Conservation (phyloP, 2,329 filamentous ascomycete species). For the Parascedosporium putredinis region DNA sequence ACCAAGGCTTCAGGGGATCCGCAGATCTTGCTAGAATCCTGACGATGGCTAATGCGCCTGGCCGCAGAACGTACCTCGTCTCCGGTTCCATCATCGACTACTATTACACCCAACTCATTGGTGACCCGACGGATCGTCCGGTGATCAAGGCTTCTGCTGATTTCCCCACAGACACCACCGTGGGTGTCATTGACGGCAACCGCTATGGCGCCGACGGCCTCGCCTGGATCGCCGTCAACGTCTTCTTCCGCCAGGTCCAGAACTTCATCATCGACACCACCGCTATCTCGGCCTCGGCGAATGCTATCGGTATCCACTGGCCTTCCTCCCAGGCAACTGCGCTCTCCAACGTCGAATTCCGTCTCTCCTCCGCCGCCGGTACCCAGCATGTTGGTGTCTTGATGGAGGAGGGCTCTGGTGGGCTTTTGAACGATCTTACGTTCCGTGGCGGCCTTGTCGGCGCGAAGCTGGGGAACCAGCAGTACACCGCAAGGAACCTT, state of each 20-base stretch:
- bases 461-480: slow-evolving; percentile 50
- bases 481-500: slow-evolving; percentile 61
- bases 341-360: slow-evolving; percentile 48
- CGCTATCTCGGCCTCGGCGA: slow-evolving; percentile 30
- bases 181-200: slow-evolving; percentile 38
- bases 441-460: slow-evolving; percentile 61
- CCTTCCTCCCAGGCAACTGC: slow-evolving; percentile 54
- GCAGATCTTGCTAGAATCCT: too few relatives aligned
- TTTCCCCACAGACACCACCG: slow-evolving; percentile 29
- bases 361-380: slow-evolving; percentile 32
- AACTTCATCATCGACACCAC: slow-evolving; percentile 49
- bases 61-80: slow-evolving; percentile 52
- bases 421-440: slow-evolving; percentile 56
- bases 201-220: slow-evolving; percentile 30
- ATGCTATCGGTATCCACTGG: slow-evolving; percentile 53
- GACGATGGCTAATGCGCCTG: not conserved
- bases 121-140: slow-evolving; percentile 51
- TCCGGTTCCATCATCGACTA: slow-evolving; percentile 60
- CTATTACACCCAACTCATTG: slow-evolving; percentile 73
- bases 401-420: slow-evolving; percentile 55
- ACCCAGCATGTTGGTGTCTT: slow-evolving; percentile 48
- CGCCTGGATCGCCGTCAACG: slow-evolving; percentile 45
- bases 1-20: too few relatives aligned
- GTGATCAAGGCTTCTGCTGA: slow-evolving; percentile 40
- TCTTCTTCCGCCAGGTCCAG: slow-evolving; percentile 47